These are phyloP conservation scores for Echium plantagineum DNA, from an alignment of 257 asterid species.

Conservation along the genomic window DNA sequence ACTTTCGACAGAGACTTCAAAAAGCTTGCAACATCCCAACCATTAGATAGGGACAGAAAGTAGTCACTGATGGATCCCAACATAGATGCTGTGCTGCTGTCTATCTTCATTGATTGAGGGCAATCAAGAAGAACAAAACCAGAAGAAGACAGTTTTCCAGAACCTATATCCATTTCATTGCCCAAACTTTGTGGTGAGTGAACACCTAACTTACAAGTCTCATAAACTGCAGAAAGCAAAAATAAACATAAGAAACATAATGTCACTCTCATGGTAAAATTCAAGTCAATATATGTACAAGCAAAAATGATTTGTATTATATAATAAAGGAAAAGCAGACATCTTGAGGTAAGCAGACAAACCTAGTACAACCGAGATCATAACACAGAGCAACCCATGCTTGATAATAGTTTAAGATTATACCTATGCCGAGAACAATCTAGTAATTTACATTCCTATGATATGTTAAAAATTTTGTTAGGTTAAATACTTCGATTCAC, in stretches of 20 bases:
- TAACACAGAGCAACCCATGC: too few species aligned
- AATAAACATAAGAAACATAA: slow-evolving; percentile 1
- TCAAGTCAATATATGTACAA: neutral
- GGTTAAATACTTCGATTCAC: too few species aligned
- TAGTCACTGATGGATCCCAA: slow-evolving; percentile 97
- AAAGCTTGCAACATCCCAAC: slow-evolving; percentile 95
- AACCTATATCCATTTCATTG: slow-evolving; percentile 83
- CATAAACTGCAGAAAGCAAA: slow-evolving; percentile 49
- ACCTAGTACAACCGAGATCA: neutral
- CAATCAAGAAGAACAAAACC: slow-evolving; percentile 92
- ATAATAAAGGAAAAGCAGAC: neutral
- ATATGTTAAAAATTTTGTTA: neutral
- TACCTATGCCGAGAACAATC: neutral
- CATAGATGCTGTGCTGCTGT: slow-evolving; percentile 83
- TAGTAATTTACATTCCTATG: too few species aligned
- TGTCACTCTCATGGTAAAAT: neutral
- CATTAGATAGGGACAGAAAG: slow-evolving; percentile 91
- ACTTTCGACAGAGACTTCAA: slow-evolving; percentile 86
- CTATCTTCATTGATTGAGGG: slow-evolving; percentile 98
- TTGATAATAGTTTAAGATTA: neutral
- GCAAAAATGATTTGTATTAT: neutral
- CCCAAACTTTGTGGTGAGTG: slow-evolving; percentile 81
- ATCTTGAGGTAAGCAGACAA: neutral
- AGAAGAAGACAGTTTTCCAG: slow-evolving; percentile 60
- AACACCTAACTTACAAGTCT: slow-evolving; percentile 90